Evolutionary conservation across 192 early-diverging fungal genomes (phyloP), one percentile per base, ranked within the genome.

Genomic region (Rhizophagus sp.): DNA sequence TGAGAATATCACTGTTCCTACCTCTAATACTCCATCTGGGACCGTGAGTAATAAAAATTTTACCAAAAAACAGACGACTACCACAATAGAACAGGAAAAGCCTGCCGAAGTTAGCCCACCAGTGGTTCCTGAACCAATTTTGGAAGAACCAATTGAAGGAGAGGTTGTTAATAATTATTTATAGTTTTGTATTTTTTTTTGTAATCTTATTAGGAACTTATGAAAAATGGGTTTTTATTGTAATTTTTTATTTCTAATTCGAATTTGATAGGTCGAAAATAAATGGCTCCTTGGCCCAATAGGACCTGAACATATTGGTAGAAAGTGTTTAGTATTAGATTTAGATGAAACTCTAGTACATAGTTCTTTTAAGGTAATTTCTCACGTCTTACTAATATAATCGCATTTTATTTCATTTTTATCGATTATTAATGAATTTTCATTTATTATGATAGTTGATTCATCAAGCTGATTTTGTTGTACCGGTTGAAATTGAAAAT

Each of bases 271-370:
- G 64, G n/a, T 81, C 34, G 85, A 82, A 62, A 68, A 66, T 7
- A 49, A 71, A 62, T 84, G 88, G 73, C 82, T 96, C 30, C 88
- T 97, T 71, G 89, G 88, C 34, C 92, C 95, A 61, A 87, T 96
- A 62, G 88, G 87, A 36, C 84, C 88, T 11, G 87, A 89, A 74
- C 91, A 95, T 75, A 72, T 73, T 52, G 92, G 93, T 8, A 91
- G 90, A 82, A 99, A 98, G 82, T 97, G 96, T 80, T 88, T 99
- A 39, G 97, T 99, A 22, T 89, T 99, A 50, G 97, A 99, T 87
- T 87, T 98, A 78, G 97, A 99, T 87, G 97, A 99, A 81, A 99
- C 97, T 1, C 89, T 99, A 17, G 96, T 99, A 27, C 97, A 99
- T 84, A 95, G 94, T 84, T 97, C 96, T 25, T 98, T 99, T 90